Evolutionary conservation across 768 basidiomycete genomes (phyloP).

Genomic region (Rhizopogon rudus): DNA sequence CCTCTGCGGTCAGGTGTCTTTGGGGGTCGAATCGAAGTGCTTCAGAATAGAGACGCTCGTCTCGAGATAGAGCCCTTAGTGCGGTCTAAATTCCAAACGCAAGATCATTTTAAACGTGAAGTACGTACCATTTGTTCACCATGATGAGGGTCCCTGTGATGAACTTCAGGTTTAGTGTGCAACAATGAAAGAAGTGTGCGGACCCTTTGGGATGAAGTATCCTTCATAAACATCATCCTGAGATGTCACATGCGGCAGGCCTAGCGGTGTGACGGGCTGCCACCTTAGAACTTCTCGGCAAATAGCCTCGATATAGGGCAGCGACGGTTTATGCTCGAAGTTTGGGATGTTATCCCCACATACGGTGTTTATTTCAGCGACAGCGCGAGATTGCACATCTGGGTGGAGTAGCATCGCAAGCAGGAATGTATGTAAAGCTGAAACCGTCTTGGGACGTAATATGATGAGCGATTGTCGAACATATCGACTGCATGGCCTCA

Average conservation of each 20-base stretch:
- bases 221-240: conserved; percentile 14
- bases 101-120: neutral
- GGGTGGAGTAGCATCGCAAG: conserved; percentile 23
- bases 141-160: neutral
- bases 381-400: conserved; percentile 18
- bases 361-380: conserved; percentile 21
- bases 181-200: neutral
- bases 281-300: conserved; percentile 21
- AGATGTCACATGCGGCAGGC: conserved; percentile 12
- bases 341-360: conserved; percentile 18
- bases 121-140: neutral
- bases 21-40: neutral
- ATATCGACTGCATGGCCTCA: conserved; percentile 2
- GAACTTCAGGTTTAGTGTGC: neutral
- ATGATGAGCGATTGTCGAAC: neutral
- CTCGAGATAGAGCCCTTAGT: neutral
- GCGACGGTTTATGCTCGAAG: conserved; percentile 16
- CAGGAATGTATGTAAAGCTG: conserved; percentile 16
- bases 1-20: neutral
- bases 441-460: conserved; percentile 7
- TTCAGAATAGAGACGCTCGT: neutral
- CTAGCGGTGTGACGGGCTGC: conserved; percentile 10
- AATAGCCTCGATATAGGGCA: conserved; percentile 23
- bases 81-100: neutral
- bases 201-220: conserved; percentile 17